Evolutionary conservation across 2,329 filamentous ascomycete species (phyloP).

Genomic region (Colletotrichum trifolii): DNA sequence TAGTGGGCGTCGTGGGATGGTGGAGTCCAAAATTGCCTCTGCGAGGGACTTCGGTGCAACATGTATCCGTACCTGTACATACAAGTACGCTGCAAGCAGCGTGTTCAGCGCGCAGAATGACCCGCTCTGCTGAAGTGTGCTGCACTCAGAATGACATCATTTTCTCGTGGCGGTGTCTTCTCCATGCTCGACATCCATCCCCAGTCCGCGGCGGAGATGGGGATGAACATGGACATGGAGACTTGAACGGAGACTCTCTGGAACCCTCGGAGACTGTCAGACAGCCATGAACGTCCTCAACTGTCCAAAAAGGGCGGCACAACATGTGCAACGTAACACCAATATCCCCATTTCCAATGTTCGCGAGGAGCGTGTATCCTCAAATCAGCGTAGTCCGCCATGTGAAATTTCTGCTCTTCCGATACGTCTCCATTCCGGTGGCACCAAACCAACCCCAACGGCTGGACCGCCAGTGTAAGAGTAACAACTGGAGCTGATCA

Average conservation of each 20-base stretch:
- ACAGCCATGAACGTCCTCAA: conserved; percentile 6
- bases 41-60: conserved; percentile 22
- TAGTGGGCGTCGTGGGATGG: conserved; percentile 18
- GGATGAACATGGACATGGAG: conserved; percentile 15
- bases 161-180: conserved; percentile 27
- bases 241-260: conserved; percentile 3
- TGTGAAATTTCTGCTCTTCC: conserved; percentile 1
- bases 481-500: conserved; percentile 5
- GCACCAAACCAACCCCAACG: conserved; percentile 14
- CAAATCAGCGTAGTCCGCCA: conserved; percentile 12
- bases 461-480: neutral
- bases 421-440: conserved; percentile 21
- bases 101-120: neutral
- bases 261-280: neutral
- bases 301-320: neutral
- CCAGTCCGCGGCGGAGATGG: conserved; percentile 21
- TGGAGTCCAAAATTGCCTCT: conserved; percentile 20
- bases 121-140: conserved; percentile 6
- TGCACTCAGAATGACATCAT: conserved; percentile 31
- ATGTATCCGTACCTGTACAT: too few relatives aligned
- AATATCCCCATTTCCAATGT: neutral
- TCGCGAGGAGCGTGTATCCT: too few relatives aligned
- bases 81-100: too few relatives aligned
- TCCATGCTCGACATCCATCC: conserved; percentile 21
- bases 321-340: neutral